Conservation (phyloP, 208 protist genomes). For the Crithidia expoeki region DNA sequence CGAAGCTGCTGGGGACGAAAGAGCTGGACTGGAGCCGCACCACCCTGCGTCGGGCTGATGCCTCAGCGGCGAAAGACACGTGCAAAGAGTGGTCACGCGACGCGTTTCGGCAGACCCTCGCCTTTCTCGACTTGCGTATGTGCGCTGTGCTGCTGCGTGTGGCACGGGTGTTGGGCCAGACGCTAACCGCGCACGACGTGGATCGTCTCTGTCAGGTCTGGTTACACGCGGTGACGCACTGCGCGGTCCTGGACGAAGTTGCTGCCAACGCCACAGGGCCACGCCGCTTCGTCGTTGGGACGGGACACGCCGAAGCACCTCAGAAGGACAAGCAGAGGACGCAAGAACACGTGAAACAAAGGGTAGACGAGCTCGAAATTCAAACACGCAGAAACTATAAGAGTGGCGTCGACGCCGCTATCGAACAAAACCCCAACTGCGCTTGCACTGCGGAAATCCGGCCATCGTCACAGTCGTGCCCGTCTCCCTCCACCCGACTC, state of each 20-base stretch:
- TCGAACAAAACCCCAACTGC: too few species aligned
- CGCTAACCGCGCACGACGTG: conserved; percentile 64
- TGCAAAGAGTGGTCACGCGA: conserved; percentile 61
- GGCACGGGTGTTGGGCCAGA: conserved; percentile 43
- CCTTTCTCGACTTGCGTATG: conserved; percentile 58
- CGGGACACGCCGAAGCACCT: neutral
- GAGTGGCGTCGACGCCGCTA: neutral
- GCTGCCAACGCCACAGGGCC: conserved; percentile 33
- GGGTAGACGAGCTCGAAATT: too few species aligned
- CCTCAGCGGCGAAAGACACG: neutral
- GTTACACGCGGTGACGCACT: conserved; percentile 51
- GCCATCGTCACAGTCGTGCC: neutral
- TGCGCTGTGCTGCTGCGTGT: conserved; percentile 60
- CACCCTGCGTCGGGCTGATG: conserved; percentile 33
- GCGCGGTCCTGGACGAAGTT: neutral
- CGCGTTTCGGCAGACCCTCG: conserved; percentile 54
- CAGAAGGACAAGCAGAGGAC: neutral
- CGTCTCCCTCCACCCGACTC: neutral
- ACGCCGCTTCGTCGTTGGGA: conserved; percentile 9
- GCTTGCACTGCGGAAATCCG: too few species aligned
- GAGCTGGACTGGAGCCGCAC: conserved; percentile 37
- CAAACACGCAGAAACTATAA: neutral
- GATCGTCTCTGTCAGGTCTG: conserved; percentile 70
- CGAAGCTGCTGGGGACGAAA: conserved; percentile 14
- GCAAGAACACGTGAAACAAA: neutral